These are phyloP conservation scores for Colletotrichum simmondsii DNA, from an alignment of 2,329 filamentous ascomycete species.

Conservation along the genomic window DNA sequence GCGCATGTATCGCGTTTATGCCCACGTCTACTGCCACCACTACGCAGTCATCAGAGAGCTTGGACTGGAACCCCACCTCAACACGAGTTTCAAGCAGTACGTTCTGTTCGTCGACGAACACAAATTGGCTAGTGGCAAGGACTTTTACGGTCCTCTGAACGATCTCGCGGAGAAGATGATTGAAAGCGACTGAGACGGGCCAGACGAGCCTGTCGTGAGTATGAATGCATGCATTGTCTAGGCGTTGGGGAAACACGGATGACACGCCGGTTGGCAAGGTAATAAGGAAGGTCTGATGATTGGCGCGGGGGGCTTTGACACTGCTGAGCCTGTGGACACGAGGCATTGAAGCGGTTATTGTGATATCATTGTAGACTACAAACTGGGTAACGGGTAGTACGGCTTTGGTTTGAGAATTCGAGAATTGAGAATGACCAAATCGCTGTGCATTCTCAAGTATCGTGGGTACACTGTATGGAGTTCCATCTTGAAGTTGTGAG, in stretches of 20 bases:
- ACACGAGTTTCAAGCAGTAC: constrained; percentile 99
- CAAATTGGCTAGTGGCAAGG: constrained; percentile 88
- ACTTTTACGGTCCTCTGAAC: constrained; percentile 96
- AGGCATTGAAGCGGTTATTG: constrained; percentile 25
- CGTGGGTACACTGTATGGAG: not conserved
- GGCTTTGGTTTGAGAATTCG: constrained; percentile 5
- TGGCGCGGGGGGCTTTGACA: constrained; percentile 19
- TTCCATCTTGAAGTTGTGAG: not conserved
- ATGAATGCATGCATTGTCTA: constrained; percentile 27
- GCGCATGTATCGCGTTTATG: constrained; percentile 97
- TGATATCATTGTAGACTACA: constrained; percentile 35
- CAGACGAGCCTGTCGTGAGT: not conserved
- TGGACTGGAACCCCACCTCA: constrained; percentile 94
- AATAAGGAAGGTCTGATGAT: constrained; percentile 25
- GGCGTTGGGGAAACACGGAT: constrained; percentile 33
- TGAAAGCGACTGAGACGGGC: constrained; percentile 77
- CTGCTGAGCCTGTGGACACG: not conserved
- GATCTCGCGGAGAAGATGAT: constrained; percentile 98
- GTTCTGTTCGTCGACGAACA: constrained; percentile 99
- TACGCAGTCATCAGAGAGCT: constrained; percentile 97
- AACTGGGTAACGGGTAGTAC: constrained; percentile 12
- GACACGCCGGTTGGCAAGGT: constrained; percentile 15
- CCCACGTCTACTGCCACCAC: constrained; percentile 99
- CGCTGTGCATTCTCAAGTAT: not conserved
- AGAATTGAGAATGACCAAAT: constrained; percentile 9